phyloP scores from a whole-genome alignment of 176 grass and related monocot genomes.

The Rhipidocladum racemiflorum region DNA sequence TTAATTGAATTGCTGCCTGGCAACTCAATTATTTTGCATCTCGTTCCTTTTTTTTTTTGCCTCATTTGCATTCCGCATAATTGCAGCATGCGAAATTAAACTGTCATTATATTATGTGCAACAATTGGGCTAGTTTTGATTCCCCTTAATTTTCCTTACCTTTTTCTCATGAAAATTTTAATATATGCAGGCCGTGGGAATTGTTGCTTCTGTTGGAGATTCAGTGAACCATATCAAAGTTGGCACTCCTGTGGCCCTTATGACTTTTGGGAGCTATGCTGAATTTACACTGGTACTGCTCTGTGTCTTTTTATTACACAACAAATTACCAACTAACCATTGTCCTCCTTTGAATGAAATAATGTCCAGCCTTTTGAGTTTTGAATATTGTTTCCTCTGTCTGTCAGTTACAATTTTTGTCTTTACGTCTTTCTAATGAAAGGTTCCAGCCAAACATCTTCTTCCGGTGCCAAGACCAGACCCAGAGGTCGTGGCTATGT shows the following conservation, averaged over 20 bases:
- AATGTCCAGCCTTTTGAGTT: slow-evolving; percentile 6
- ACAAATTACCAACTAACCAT: neutral
- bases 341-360: slow-evolving; percentile 12
- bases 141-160: neutral
- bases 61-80: neutral
- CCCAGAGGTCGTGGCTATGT: slow-evolving; percentile 93
- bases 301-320: slow-evolving; percentile 27
- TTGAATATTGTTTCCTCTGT: neutral
- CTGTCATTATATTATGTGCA: neutral
- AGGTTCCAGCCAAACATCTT: slow-evolving; percentile 91
- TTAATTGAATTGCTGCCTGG: neutral
- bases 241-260: slow-evolving; percentile 84
- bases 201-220: slow-evolving; percentile 86
- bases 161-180: slow-evolving; percentile 9
- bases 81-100: neutral
- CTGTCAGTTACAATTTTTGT: slow-evolving; percentile 14
- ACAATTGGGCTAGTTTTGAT: neutral
- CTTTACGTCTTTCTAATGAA: slow-evolving; percentile 39
- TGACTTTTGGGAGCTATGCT: slow-evolving; percentile 97
- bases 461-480: slow-evolving; percentile 94
- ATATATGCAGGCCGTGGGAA: slow-evolving; percentile 78
- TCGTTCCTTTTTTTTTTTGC: neutral
- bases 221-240: slow-evolving; percentile 77
- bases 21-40: neutral
- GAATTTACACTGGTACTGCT: slow-evolving; percentile 69